phyloP scores from a whole-genome alignment of 441 rosid species.

The Corymbia calophylla region DNA sequence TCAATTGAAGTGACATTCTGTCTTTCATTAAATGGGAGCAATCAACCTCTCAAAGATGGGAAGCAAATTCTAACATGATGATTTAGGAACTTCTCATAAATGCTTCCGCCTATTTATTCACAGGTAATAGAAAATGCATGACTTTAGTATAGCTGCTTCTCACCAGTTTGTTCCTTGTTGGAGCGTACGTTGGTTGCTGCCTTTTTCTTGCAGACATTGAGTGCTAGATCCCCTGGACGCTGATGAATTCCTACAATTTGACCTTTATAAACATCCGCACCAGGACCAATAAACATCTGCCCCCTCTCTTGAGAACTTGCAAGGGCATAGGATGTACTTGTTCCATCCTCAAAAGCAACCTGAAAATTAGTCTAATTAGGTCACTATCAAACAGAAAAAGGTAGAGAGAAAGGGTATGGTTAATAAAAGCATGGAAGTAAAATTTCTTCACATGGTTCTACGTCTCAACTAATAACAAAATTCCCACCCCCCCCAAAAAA shows the following conservation, averaged over 20 bases:
- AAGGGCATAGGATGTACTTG: constrained; percentile 80
- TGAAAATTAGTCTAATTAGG: constrained; percentile 23
- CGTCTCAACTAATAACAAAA: background rate
- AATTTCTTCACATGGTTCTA: background rate
- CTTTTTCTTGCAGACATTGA: constrained; percentile 93
- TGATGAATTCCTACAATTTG: constrained; percentile 95
- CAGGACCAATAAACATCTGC: constrained; percentile 82
- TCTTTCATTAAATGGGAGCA: background rate
- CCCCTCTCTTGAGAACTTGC: constrained; percentile 89
- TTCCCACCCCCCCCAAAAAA: background rate
- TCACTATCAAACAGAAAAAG: background rate
- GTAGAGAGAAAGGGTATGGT: background rate
- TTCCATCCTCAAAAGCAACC: constrained; percentile 94
- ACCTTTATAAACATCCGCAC: constrained; percentile 81
- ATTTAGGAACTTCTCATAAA: background rate
- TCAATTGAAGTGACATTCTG: background rate
- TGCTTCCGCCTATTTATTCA: background rate
- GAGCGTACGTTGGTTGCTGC: constrained; percentile 94
- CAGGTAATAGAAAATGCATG: background rate
- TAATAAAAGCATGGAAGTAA: background rate
- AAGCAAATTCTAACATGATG: background rate
- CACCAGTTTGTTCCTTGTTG: constrained; percentile 84
- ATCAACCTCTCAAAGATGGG: background rate
- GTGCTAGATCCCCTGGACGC: constrained; percentile 80
- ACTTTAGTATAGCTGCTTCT: constrained; percentile 1